Conservation (phyloP, 441 rosid genomes). For the Jatropha multifida region DNA sequence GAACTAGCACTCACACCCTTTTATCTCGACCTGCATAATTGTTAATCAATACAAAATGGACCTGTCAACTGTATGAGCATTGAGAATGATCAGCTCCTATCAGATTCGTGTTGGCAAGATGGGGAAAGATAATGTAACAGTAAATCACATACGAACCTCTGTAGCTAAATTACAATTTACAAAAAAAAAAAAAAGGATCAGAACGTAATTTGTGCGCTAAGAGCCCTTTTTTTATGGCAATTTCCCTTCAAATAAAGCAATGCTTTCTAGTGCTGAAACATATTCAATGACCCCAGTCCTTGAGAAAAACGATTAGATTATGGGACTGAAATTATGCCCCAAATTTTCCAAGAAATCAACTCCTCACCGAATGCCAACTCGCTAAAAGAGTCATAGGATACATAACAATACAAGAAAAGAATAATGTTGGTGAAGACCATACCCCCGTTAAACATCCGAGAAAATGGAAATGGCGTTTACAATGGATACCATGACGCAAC, state of each 20-base stretch:
- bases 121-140: background rate
- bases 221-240: background rate
- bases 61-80: background rate
- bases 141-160: background rate
- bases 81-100: background rate
- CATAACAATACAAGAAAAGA: slow-evolving; percentile 26
- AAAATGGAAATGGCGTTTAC: slow-evolving; percentile 22
- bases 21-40: too few relatives aligned
- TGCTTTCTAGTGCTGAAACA: background rate
- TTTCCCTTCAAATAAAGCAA: slow-evolving; percentile 4
- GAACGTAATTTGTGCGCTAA: background rate
- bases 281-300: background rate
- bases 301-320: background rate
- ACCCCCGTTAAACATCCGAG: slow-evolving; percentile 11
- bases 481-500: slow-evolving; percentile 13
- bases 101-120: background rate
- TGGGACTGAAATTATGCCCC: background rate
- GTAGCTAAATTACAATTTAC: background rate
- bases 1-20: too few relatives aligned
- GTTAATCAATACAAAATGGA: background rate
- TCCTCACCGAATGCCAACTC: slow-evolving; percentile 15
- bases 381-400: slow-evolving; percentile 10
- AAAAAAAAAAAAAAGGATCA: background rate
- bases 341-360: background rate
- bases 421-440: slow-evolving; percentile 15